A percentile compares a stretch with the other conserved stretches of the same genome.
Evolutionary conservation across 345 rosid species (phyloP).

Genomic region (Populus euphratica): DNA sequence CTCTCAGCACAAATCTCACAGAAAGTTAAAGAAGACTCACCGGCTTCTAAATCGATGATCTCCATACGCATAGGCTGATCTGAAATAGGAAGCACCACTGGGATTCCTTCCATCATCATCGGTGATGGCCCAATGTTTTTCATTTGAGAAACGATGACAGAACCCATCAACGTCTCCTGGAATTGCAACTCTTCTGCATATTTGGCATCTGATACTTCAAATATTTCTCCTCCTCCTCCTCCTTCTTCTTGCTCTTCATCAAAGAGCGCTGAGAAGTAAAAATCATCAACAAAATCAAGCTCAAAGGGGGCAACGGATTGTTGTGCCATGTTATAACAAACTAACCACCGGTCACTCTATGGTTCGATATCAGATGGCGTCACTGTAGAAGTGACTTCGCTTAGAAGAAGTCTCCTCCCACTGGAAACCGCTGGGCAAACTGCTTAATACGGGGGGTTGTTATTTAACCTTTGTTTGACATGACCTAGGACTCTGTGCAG

Average conservation of each 20-base stretch:
- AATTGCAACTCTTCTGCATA: constrained; percentile 39
- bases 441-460: background rate
- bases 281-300: constrained; percentile 30
- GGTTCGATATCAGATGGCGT: background rate
- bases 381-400: background rate
- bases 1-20: constrained; percentile 60
- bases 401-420: background rate
- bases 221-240: background rate
- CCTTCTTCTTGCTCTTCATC: constrained; percentile 23
- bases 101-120: background rate
- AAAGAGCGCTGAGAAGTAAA: constrained; percentile 35
- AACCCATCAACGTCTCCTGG: constrained; percentile 46
- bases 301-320: background rate
- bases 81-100: background rate
- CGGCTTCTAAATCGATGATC: background rate
- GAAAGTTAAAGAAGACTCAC: constrained; percentile 30
- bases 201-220: constrained; percentile 44
- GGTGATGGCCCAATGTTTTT: background rate
- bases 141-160: constrained; percentile 1
- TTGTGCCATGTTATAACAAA: background rate
- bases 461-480: background rate
- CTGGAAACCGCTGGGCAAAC: background rate
- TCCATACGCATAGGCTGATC: background rate
- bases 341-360: background rate
- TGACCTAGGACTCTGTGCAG: background rate